Percentiles rank a stretch among this genome's conserved stretches.
phyloP scores from a whole-genome alignment of 2,329 filamentous ascomycete species.

The Colletotrichum musicola region DNA sequence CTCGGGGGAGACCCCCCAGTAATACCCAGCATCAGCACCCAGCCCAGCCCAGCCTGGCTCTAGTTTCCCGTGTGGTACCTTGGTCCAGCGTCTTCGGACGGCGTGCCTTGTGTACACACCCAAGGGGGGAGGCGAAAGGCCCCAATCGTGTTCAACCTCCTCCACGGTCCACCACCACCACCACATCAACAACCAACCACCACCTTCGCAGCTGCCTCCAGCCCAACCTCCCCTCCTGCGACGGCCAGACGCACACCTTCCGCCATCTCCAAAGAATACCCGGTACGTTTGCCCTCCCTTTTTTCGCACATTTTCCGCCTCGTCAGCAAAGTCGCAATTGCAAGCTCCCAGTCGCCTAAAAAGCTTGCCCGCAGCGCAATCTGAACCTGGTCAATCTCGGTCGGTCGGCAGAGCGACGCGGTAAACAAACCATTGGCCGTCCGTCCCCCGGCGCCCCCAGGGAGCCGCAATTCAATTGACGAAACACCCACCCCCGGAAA shows the following conservation, averaged over 20 bases:
- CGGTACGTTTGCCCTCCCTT: slow-evolving; percentile 24
- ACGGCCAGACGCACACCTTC: slow-evolving; percentile 21
- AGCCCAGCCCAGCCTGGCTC: slow-evolving; percentile 28
- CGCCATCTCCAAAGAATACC: slow-evolving; percentile 18
- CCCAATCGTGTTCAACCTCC: slow-evolving; percentile 37
- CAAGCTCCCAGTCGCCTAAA: slow-evolving; percentile 8
- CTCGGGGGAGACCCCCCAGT: slow-evolving; percentile 6
- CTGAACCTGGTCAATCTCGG: slow-evolving; percentile 25
- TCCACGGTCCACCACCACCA: slow-evolving; percentile 24
- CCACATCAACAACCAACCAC: slow-evolving; percentile 36
- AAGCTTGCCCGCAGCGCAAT: slow-evolving; percentile 32
- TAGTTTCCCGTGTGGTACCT: slow-evolving; percentile 32
- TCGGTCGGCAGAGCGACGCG: slow-evolving; percentile 42
- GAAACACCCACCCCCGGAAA: slow-evolving; percentile 32
- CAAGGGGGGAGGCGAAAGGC: slow-evolving; percentile 10
- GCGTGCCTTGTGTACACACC: not conserved
- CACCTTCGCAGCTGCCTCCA: slow-evolving; percentile 17
- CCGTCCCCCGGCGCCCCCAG: slow-evolving; percentile 20
- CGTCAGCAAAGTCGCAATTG: slow-evolving; percentile 29
- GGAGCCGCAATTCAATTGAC: slow-evolving; percentile 40
- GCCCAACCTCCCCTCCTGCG: slow-evolving; percentile 37
- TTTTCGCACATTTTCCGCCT: not conserved
- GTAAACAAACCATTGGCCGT: slow-evolving; percentile 48
- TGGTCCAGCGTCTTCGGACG: not conserved
- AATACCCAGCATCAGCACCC: not conserved